These are phyloP conservation scores for Sphaerostilbella broomeana DNA, from an alignment of 2,329 filamentous ascomycete genomes.

Conservation along the genomic window DNA sequence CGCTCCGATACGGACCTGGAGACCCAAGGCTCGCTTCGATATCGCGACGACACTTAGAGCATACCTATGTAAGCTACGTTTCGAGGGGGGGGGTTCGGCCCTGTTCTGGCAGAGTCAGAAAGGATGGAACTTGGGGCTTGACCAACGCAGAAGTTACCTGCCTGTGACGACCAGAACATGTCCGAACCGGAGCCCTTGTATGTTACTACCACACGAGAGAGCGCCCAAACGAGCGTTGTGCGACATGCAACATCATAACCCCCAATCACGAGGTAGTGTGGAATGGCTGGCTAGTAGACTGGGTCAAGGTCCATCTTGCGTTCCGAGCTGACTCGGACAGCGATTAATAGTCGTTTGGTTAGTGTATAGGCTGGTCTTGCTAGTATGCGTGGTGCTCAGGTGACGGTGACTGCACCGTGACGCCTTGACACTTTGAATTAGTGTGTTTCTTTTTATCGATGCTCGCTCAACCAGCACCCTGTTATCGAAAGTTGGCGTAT, in stretches of 20 bases:
- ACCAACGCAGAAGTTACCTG: no score
- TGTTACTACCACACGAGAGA: slow-evolving; percentile 7
- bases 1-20: no score
- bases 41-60: no score
- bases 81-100: no score
- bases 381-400: not conserved
- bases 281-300: slow-evolving; percentile 6
- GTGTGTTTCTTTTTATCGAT: not conserved
- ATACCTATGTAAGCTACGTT: no score
- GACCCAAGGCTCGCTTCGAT: no score
- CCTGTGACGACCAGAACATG: no score
- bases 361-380: not conserved
- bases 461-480: not conserved
- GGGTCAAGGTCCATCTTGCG: slow-evolving; percentile 3
- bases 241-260: slow-evolving; percentile 11
- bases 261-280: slow-evolving; percentile 13
- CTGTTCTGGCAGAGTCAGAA: no score
- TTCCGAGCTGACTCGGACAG: slow-evolving; percentile 10
- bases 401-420: slow-evolving; percentile 1
- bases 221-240: slow-evolving; percentile 12
- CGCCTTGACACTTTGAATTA: slow-evolving; percentile 1
- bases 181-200: no score
- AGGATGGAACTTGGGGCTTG: no score
- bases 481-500: not conserved
- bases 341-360: no score